Evolutionary conservation across 192 early-diverging fungal genomes (phyloP).

Genomic region (Linnemannia exigua): DNA sequence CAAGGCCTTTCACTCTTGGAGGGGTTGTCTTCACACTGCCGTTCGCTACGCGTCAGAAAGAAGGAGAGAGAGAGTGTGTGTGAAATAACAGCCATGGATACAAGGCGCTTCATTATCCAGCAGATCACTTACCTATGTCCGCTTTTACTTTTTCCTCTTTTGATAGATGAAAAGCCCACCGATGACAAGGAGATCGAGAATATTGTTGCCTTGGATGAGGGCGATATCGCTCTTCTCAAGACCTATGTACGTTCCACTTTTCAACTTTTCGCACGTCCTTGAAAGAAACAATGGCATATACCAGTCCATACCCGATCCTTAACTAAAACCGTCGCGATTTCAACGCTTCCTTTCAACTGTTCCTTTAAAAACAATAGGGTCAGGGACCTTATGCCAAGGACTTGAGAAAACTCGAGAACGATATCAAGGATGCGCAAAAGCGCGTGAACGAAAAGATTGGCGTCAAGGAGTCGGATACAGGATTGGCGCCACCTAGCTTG

Average conservation of each 20-base stretch:
- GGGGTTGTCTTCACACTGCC: neutral
- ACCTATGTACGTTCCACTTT: slow-evolving; percentile 79
- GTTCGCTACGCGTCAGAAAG: neutral
- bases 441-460: slow-evolving; percentile 99
- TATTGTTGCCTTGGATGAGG: slow-evolving; percentile 93
- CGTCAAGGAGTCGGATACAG: slow-evolving; percentile 98
- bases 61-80: neutral
- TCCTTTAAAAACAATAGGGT: slow-evolving; percentile 69
- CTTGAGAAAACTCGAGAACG: slow-evolving; percentile 92
- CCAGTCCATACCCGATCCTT: neutral
- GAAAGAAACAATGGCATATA: neutral
- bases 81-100: neutral
- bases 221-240: slow-evolving; percentile 92
- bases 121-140: neutral
- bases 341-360: neutral
- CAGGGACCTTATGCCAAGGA: slow-evolving; percentile 98
- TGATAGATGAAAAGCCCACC: slow-evolving; percentile 80
- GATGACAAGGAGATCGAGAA: slow-evolving; percentile 88
- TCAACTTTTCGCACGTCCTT: neutral
- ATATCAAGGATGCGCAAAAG: slow-evolving; percentile 98
- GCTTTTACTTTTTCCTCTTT: neutral
- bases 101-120: too few relatives aligned
- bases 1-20: neutral
- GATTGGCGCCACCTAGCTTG: slow-evolving; percentile 95
- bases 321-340: neutral